Base-by-base conservation (phyloP, 2,329 filamentous ascomycete species). In the Xylaria multiplex region DNA sequence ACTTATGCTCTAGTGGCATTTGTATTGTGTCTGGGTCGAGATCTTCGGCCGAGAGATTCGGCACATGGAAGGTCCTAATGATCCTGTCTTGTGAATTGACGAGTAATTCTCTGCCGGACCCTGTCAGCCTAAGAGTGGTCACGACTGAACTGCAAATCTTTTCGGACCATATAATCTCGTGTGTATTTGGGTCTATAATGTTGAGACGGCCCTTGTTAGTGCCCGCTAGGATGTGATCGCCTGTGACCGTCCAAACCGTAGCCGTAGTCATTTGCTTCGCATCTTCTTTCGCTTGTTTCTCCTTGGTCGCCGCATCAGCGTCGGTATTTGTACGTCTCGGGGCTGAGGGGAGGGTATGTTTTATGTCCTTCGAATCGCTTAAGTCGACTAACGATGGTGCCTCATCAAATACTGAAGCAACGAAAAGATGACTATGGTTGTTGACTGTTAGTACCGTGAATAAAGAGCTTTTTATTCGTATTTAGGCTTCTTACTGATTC, bases 201-300 rank as follows among this genome's bases (percentile, higher is more conserved):
- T 99, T 99, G 66, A 99, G 85, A 85, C 93, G 97, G 62, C 96
- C 96, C 79, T 97, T 98, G 72, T 91, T 97, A 4, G 96, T 99
- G 45, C 93, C 96, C 0, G 93, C 89, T 40, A 99, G 86, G 67
- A 99, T 93, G 78, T 98, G 93, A 52, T 94, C 90, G 56, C 96
- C 96, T 0, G 90, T 87, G 0, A 89, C 87, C 0, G 93, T 95
- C 83, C 96, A 99, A 40, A 97, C 89, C 1, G 93, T 93, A 27
- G 93, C 93, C 4, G 95, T 98, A 0, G 96, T 98, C 77, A 93
- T 93, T 78, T 97, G 93, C 77, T 97, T 97, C 13, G 93, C 93
- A 76, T 98, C 95, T 76, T 97, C 93, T 54, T 93, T 93, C 0
- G 90, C 90, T 77, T 95, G 92, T 77, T 97, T 97, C 74, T 96